A percentile compares a stretch with the other conserved stretches of the same genome.
Conservation (phyloP, 352 stramenopile species). For the Phytopythium boreale region DNA sequence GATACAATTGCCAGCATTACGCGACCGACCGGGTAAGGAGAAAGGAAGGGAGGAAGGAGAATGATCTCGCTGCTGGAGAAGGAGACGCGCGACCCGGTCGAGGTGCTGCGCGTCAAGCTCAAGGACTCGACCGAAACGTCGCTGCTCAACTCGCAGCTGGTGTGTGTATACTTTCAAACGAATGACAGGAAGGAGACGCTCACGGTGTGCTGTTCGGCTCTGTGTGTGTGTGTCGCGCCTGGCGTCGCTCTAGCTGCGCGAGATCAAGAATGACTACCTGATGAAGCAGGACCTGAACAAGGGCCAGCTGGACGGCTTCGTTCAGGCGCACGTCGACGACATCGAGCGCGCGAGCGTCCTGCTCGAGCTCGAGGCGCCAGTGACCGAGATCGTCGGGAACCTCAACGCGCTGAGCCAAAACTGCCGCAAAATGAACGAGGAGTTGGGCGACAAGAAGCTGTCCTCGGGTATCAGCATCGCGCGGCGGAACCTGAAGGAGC, state of each 20-base stretch:
- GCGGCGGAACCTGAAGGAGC: conserved; percentile 73
- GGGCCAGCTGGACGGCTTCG: conserved; percentile 63
- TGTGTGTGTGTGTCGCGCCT: no score
- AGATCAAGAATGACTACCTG: conserved; percentile 83
- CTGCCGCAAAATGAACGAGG: conserved; percentile 80
- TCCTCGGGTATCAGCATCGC: conserved; percentile 79
- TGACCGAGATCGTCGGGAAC: conserved; percentile 60
- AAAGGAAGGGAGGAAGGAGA: background rate
- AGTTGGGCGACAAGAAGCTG: conserved; percentile 79
- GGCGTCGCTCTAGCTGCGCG: conserved; percentile 42
- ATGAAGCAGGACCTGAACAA: conserved; percentile 73
- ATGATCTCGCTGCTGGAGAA: conserved; percentile 87
- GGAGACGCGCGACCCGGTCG: conserved; percentile 76
- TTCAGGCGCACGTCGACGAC: conserved; percentile 79
- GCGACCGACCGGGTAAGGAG: background rate
- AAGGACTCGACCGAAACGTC: conserved; percentile 81
- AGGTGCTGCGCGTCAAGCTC: conserved; percentile 78
- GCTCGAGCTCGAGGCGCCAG: conserved; percentile 64
- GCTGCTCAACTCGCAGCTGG: conserved; percentile 78
- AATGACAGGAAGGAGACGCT: no score
- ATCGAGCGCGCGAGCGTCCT: conserved; percentile 76
- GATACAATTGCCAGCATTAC: background rate
- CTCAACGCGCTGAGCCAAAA: conserved; percentile 50
- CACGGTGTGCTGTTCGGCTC: background rate
- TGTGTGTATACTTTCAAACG: no score